Base-by-base conservation (phyloP, 495 filamentous ascomycete species). In the Evansstolkia leycettana region DNA sequence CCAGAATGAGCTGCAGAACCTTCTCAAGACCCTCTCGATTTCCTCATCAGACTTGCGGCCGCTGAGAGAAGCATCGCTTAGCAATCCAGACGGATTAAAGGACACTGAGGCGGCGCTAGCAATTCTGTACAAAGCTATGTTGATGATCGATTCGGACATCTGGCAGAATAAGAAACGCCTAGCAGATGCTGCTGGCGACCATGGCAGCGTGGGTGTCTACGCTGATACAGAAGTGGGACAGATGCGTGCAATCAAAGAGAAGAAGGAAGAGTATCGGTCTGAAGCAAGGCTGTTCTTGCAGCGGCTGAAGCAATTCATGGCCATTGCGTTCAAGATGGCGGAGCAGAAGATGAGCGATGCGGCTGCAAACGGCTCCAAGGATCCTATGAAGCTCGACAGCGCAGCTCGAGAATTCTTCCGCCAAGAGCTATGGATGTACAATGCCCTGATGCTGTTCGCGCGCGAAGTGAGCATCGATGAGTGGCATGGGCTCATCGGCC, bases 191-290 rank as follows among this genome's bases (percentile, higher is more conserved):
- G 64, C 67, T 19, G 60, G 58, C 5, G 55, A 69, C 19, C 68
- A 72, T 34, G 58, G 61, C 20, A 74, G 69, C 42, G 63, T 70
- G 14, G 69, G 75, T 26, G 72, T 75, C 12, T 76, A 82, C 39
- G 74, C 72, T 6, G 78, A 82, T 50, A 84, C 74, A 35, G 86
- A 90, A 42, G 78, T 94, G 43, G 82, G 83, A 29, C 79, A 81
- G 45, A 94, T 96, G 86, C 79, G 78, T 32, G 89, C 92, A 29
- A 77, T 96, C 17, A 80, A 87, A 41, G 84, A 95, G 52, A 89
- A 89, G 67, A 89, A 83, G 54, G 86, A 90, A 43, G 78, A 78
- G 38, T 96, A 94, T 47, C 69, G 76, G 20, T 61, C 70, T 5
- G 80, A 89, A 42, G 80, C 76, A 42, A 55, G 62, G 8, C 47